phyloP scores from a whole-genome alignment of 192 early-diverging fungal genomes.

The Coemansia sp. region DNA sequence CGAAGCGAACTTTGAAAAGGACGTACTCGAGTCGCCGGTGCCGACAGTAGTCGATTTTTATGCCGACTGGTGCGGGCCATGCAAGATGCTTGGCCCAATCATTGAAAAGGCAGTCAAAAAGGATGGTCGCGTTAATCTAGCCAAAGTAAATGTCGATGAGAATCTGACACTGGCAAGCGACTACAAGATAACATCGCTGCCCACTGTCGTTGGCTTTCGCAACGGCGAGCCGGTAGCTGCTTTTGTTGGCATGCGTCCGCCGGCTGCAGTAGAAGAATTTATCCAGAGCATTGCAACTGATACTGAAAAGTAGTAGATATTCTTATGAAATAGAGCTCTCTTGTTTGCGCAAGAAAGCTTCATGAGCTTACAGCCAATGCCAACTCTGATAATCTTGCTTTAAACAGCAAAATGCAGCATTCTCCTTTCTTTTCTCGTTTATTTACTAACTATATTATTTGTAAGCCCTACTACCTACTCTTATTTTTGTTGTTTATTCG shows the following conservation, averaged over 20 bases:
- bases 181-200: constrained; percentile 68
- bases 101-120: constrained; percentile 62
- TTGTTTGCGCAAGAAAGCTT: no score
- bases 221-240: constrained; percentile 59
- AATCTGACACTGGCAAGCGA: constrained; percentile 57
- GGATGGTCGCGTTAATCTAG: constrained; percentile 65
- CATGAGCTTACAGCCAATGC: no score
- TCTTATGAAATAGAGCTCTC: no score
- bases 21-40: constrained; percentile 59
- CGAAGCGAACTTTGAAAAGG: constrained; percentile 56
- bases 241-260: constrained; percentile 63
- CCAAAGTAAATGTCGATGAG: constrained; percentile 77
- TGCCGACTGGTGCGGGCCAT: constrained; percentile 80
- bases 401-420: no score
- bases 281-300: constrained; percentile 49
- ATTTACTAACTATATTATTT: no score
- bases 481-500: no score
- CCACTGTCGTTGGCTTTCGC: constrained; percentile 72
- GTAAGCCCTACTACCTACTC: no score
- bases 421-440: no score
- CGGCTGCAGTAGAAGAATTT: constrained; percentile 46
- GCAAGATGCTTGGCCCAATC: constrained; percentile 71
- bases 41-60: constrained; percentile 79
- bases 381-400: no score
- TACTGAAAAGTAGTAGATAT: no score